phyloP scores from a whole-genome alignment of 768 basidiomycete species.

The Hemileccinum impolitum region DNA sequence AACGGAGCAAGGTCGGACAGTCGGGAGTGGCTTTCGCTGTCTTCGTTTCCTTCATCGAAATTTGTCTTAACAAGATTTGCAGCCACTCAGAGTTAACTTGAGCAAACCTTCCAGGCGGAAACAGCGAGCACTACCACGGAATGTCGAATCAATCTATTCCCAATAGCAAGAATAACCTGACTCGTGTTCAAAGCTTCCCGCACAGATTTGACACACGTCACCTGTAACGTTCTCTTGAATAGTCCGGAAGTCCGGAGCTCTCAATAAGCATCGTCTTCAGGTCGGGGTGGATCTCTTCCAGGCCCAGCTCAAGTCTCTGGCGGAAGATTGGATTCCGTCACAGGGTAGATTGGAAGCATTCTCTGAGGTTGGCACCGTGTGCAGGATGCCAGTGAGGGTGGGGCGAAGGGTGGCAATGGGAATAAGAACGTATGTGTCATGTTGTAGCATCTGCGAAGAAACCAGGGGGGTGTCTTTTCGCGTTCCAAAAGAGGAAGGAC shows the following conservation, averaged over 20 bases:
- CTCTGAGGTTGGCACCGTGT: too few relatives aligned
- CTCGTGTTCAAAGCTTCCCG: not conserved
- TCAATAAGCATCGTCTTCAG: conserved; percentile 67
- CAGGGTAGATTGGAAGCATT: too few relatives aligned
- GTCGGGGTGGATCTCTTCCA: conserved; percentile 82
- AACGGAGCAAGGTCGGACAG: conserved; percentile 88
- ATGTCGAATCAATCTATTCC: conserved; percentile 85
- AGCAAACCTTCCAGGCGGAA: conserved; percentile 80
- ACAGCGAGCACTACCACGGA: conserved; percentile 79
- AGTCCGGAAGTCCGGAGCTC: conserved; percentile 62
- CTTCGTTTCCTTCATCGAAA: conserved; percentile 79
- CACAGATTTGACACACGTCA: conserved; percentile 18
- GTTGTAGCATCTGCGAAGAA: too few relatives aligned
- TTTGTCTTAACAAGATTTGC: not conserved
- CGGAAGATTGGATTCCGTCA: too few relatives aligned
- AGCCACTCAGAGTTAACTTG: conserved; percentile 51
- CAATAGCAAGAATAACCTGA: conserved; percentile 70
- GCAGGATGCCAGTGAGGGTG: too few relatives aligned
- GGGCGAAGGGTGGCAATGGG: too few relatives aligned
- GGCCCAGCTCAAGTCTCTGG: conserved; percentile 73
- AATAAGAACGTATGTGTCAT: too few relatives aligned
- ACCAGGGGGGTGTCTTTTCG: too few relatives aligned
- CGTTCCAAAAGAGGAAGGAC: too few relatives aligned
- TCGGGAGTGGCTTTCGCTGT: conserved; percentile 61
- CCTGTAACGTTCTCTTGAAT: conserved; percentile 72